Base-by-base conservation (phyloP, 108 stramenopile genomes). In the Cyclotella atomus region DNA sequence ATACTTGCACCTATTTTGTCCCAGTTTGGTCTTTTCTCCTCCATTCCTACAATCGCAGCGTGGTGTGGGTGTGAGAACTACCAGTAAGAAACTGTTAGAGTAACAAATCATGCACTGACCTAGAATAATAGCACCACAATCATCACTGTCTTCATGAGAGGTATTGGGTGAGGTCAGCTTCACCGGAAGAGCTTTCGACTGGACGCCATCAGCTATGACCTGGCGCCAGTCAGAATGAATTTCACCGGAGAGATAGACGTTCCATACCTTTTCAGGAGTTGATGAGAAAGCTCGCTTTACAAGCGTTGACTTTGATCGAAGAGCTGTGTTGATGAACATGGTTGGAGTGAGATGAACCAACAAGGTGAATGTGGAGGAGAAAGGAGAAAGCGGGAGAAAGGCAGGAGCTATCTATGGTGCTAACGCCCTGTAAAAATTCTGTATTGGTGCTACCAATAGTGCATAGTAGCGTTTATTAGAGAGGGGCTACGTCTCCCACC, bases 141-240 rank as follows among this genome's bases (percentile, higher is more conserved):
- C 95, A 63, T 95, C 95, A 65, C 88, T 89, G 65, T 93, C 90
- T 77, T 91, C 92, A 44, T 95, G 95, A 38, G 70, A 71, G 20
- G 85, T 85, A 56, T 92, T 95, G 38, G 95, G 95, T 25, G 88
- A 84, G 0, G 87, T 74, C 15, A 93, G 44, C 2, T 61, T 20
- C 0, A 95, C 91, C 0, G 95, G 95, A 21, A 93, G 82, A 29
- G 78, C 49, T 46, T 88, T 84, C 14, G 83, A 53, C 20, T 71
- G 45, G 41, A 95, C 70, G 28, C 91, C 92, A 46, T 89, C 60
- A 30, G 87, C 83, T 47, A 95, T 91, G 8, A 89, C 85, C 68
- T 93, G 85, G 16, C 95, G 79, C 95, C 95, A 95, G 57, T 93
- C 87, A 49, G 87, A 88, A 70, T 95, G 95, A 63, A 95, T 95